A percentile compares a stretch with the other conserved stretches of the same genome.
Evolutionary conservation across 2,329 filamentous ascomycete species (phyloP).

Genomic region (Fusarium haematococcum): DNA sequence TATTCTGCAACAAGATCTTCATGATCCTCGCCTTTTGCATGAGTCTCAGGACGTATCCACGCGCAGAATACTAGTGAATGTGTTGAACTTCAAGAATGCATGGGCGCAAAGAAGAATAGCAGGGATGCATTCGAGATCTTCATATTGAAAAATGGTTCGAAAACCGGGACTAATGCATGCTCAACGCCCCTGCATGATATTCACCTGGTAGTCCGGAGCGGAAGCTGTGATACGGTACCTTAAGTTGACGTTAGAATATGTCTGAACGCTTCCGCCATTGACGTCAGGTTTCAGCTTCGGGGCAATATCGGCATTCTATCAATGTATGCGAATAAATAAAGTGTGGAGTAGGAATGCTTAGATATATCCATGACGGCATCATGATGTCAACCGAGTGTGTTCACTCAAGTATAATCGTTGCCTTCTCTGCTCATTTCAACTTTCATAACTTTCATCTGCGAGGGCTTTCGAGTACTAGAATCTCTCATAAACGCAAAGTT

Average conservation of each 20-base stretch:
- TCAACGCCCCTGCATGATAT: background rate
- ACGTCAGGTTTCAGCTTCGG: background rate
- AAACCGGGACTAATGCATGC: background rate
- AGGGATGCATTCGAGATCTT: background rate
- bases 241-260: background rate
- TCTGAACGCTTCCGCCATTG: background rate
- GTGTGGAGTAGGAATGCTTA: background rate
- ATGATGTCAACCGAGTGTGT: slow-evolving; percentile 26
- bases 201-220: background rate
- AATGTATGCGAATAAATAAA: background rate
- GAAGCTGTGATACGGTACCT: background rate
- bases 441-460: background rate
- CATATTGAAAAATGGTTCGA: background rate
- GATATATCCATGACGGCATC: slow-evolving; percentile 26
- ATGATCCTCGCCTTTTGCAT: background rate
- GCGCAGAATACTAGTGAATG: background rate
- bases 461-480: background rate
- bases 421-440: slow-evolving; percentile 14
- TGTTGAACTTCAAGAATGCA: background rate
- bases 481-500: background rate
- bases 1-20: background rate
- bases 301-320: background rate
- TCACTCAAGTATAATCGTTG: slow-evolving; percentile 4
- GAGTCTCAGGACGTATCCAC: background rate
- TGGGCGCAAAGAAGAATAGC: background rate